phyloP scores from a whole-genome alignment of 2,329 filamentous ascomycete genomes.

The Akanthomyces muscarius region DNA sequence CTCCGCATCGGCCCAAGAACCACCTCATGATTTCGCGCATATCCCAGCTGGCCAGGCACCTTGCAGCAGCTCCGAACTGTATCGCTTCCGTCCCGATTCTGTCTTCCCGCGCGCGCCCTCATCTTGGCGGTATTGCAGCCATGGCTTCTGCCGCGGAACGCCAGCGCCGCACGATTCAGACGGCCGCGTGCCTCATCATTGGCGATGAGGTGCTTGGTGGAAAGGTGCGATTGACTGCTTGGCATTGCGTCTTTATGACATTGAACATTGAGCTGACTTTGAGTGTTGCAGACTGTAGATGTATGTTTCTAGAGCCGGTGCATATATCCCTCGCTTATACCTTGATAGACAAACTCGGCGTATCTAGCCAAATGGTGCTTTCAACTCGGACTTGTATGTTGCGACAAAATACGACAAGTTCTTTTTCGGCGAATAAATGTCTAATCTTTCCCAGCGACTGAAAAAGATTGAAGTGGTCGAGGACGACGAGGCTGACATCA shows the following conservation, averaged over 20 bases:
- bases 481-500: conserved; percentile 86
- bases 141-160: conserved; percentile 51
- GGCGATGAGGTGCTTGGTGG: conserved; percentile 95
- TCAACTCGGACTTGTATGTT: conserved; percentile 15
- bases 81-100: conserved; percentile 29
- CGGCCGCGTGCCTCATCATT: conserved; percentile 89
- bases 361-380: conserved; percentile 58
- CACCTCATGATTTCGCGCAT: conserved; percentile 70
- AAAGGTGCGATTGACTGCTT: conserved; percentile 53
- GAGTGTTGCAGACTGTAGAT: conserved; percentile 34
- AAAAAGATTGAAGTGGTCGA: conserved; percentile 90
- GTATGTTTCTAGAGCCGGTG: conserved; percentile 28
- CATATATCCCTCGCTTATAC: conserved; percentile 21
- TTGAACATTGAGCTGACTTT: not conserved
- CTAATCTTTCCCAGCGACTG: conserved; percentile 49
- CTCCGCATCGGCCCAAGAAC: not conserved
- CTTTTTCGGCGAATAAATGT: not conserved
- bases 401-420: not conserved
- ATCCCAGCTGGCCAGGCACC: conserved; percentile 67
- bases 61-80: conserved; percentile 37
- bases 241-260: not conserved
- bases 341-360: conserved; percentile 56
- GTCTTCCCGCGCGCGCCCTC: conserved; percentile 20
- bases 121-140: conserved; percentile 24
- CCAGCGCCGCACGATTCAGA: conserved; percentile 69